Percentiles rank a stretch among this genome's conserved stretches.
phyloP scores from a whole-genome alignment of 352 stramenopile species.

The Pythium coloratum region DNA sequence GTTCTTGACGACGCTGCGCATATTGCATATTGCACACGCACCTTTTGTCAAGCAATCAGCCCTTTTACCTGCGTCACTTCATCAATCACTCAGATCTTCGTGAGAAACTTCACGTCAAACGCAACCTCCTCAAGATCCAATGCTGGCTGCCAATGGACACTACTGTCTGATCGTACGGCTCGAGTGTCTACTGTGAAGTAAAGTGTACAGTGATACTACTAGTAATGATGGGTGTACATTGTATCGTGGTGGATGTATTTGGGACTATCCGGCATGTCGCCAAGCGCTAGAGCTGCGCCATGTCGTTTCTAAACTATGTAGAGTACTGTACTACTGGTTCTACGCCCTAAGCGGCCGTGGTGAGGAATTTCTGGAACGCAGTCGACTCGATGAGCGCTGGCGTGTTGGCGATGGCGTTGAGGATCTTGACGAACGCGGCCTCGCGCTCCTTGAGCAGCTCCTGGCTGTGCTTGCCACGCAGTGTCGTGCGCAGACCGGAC shows the following conservation, averaged over 20 bases:
- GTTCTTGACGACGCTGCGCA: no score
- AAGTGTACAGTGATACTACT: no score
- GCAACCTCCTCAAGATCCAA: no score
- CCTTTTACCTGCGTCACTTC: no score
- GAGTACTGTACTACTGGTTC: background rate
- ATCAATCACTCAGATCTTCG: no score
- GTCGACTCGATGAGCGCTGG: conserved; percentile 39
- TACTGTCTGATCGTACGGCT: no score
- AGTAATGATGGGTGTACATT: no score
- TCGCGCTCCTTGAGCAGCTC: conserved; percentile 63
- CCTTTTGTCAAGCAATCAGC: no score
- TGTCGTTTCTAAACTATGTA: background rate
- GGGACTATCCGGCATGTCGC: background rate
- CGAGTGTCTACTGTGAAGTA: no score
- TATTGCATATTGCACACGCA: no score
- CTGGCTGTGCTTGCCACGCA: conserved; percentile 57
- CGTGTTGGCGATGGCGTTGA: conserved; percentile 70
- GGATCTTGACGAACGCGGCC: conserved; percentile 53
- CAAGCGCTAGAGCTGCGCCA: background rate
- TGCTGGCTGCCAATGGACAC: no score
- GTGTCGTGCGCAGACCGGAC: conserved; percentile 44
- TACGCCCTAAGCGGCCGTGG: background rate
- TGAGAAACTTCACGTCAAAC: no score
- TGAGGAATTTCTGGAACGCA: conserved; percentile 63
- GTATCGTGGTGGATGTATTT: background rate